Conservation (phyloP, 805 yeast species). For the Candida wancherniae region DNA sequence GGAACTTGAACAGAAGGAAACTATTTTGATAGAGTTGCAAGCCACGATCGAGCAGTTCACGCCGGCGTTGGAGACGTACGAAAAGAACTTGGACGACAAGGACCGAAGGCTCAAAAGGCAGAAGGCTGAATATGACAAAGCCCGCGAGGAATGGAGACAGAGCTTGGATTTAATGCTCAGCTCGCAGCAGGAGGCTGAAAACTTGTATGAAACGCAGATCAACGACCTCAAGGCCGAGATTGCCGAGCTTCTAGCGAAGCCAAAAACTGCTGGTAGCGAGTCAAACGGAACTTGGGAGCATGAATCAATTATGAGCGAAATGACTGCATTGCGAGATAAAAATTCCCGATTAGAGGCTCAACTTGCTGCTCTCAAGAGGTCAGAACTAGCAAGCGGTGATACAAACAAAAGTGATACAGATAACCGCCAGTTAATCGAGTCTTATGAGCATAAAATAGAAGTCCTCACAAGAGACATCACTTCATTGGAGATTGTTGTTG, state of each 20-base stretch:
- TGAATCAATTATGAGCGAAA: too few species aligned
- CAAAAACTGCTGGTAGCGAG: background rate
- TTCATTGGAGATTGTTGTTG: slow-evolving; percentile 14
- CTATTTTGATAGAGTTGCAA: slow-evolving; percentile 46
- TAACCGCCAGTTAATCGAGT: slow-evolving; percentile 6
- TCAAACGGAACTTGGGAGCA: background rate
- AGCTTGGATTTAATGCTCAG: slow-evolving; percentile 52
- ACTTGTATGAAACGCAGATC: slow-evolving; percentile 43
- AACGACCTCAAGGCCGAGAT: slow-evolving; percentile 26
- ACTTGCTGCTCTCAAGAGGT: too few species aligned
- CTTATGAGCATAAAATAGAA: slow-evolving; percentile 8
- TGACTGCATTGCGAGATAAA: too few species aligned
- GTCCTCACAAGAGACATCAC: slow-evolving; percentile 15
- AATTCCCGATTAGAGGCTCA: too few species aligned
- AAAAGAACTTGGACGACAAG: slow-evolving; percentile 35
- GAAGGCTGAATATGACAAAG: slow-evolving; percentile 45
- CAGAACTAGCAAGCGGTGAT: background rate
- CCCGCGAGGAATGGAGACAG: slow-evolving; percentile 55
- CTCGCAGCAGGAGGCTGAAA: slow-evolving; percentile 53
- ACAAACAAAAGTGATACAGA: background rate
- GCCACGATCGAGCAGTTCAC: slow-evolving; percentile 45
- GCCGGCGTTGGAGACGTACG: slow-evolving; percentile 44
- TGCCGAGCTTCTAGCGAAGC: slow-evolving; percentile 1
- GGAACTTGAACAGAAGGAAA: slow-evolving; percentile 39
- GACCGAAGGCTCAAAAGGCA: slow-evolving; percentile 47